Evolutionary conservation across 2,329 filamentous ascomycete genomes (phyloP), one percentile per base, ranked within the genome.

Genomic region (Diaporthe citriasiana): DNA sequence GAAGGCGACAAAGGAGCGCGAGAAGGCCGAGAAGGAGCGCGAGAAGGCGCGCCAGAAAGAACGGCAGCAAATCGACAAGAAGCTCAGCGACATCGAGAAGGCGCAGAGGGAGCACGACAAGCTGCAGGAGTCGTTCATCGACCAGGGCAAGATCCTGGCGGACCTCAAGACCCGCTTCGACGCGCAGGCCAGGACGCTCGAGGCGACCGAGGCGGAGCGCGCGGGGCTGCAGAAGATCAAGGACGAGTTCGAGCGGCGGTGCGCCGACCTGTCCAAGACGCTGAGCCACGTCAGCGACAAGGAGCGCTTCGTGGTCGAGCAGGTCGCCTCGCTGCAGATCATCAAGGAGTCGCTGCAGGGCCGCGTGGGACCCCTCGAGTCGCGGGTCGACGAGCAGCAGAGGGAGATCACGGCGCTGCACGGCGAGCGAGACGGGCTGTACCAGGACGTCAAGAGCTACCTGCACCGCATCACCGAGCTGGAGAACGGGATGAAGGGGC

Each of bases 161-260:
- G 75, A 75, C 50, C 77, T 74, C 74, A 80, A 79, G 74, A 76
- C 75, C 17, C 77, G 79, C 12, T 75, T 79, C 53, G 77, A 78
- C 57, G 77, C 77, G 40, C 78, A 56, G 73, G 55, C 53, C 57
- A 76, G 10, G 75, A 69, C 35, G 71, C 74, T 55, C 35, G 55
- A 75, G 68, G 51, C 50, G 45, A 68, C 38, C 53, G 66, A 69
- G 71, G 45, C 65, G 10, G 76, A 74, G 74, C 27, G 72, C 40
- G 30, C 59, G 42, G 63, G 60, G 19, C 57, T 73, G 51, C 45
- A 60, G 38, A n/a, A 73, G 38, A 71, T 68, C 25, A 76, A 69
- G 70, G 59, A 69, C 47, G 73, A 71, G 65, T 73, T 76, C n/a
- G 75, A 76, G 70, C 50, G 50, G 25, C 74, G 73, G 45, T 75